These are phyloP conservation scores for Citrus sinensis DNA, from an alignment of 345 rosid genomes.

Conservation along the genomic window DNA sequence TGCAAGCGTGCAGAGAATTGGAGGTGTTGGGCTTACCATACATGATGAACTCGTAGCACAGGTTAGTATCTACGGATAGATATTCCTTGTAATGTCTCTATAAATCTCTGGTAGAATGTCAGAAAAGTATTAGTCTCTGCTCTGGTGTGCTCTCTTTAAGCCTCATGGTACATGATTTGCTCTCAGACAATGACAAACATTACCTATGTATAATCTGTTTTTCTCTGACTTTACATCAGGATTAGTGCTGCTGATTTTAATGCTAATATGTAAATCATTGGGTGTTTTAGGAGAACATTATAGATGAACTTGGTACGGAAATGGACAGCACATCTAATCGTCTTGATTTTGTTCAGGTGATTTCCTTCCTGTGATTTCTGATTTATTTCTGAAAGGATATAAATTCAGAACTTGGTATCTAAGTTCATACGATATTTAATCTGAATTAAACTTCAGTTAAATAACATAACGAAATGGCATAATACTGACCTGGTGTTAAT, in stretches of 20 bases:
- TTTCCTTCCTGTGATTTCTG: background rate
- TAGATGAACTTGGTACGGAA: conserved; percentile 75
- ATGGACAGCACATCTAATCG: conserved; percentile 94
- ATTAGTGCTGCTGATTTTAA: background rate
- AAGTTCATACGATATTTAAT: background rate
- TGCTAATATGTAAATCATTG: conserved; percentile 18
- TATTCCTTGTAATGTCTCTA: background rate
- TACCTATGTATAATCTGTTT: background rate
- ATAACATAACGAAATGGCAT: background rate
- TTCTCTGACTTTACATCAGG: background rate
- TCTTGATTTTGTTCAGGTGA: conserved; percentile 95
- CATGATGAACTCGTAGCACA: conserved; percentile 93
- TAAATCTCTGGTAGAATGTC: background rate
- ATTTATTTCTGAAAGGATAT: background rate
- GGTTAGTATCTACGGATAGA: conserved; percentile 34
- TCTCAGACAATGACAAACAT: background rate
- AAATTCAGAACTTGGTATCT: background rate
- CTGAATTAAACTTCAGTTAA: background rate
- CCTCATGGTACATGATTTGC: background rate
- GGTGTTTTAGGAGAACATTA: conserved; percentile 69
- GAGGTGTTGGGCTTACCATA: conserved; percentile 95
- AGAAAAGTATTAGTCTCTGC: background rate
- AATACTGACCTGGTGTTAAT: background rate
- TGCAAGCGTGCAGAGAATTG: conserved; percentile 84
- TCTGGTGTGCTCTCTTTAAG: background rate